Conservation (phyloP, 108 stramenopile genomes). For the Tribonema minus region DNA sequence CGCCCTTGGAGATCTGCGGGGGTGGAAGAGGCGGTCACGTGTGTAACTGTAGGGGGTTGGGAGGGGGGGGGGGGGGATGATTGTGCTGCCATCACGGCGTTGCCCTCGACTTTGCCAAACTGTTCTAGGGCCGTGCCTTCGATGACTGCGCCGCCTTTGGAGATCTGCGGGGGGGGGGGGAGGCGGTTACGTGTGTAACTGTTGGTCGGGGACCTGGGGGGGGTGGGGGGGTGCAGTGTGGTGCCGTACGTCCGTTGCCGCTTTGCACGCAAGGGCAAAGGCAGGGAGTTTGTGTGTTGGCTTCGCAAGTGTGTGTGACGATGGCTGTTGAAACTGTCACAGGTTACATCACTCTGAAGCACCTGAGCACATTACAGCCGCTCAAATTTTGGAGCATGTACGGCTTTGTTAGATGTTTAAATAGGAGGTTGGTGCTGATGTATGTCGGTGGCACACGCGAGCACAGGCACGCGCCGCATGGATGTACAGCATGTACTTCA, state of each 20-base stretch:
- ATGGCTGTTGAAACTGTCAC: too few relatives aligned
- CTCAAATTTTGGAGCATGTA: too few relatives aligned
- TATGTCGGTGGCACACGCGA: too few relatives aligned
- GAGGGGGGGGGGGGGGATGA: neutral
- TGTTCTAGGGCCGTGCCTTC: neutral
- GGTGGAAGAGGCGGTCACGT: neutral
- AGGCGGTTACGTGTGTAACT: neutral
- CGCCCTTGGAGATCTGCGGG: neutral
- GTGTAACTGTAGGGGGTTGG: neutral
- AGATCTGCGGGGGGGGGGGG: neutral
- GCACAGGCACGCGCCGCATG: too few relatives aligned
- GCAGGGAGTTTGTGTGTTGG: neutral
- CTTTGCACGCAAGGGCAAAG: neutral
- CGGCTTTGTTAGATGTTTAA: too few relatives aligned
- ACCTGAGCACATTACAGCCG: too few relatives aligned
- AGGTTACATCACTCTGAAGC: too few relatives aligned
- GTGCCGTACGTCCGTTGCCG: constrained; percentile 21
- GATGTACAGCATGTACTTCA: too few relatives aligned
- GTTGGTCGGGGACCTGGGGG: neutral
- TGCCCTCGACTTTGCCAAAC: constrained; percentile 25
- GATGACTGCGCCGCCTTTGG: neutral
- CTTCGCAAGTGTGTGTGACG: too few relatives aligned
- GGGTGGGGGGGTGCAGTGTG: constrained; percentile 1
- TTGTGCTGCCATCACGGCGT: constrained; percentile 32
- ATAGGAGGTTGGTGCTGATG: too few relatives aligned